Evolutionary conservation across 1,284 basidiomycete genomes (phyloP).

Genomic region (Taiwanofungus camphoratus): DNA sequence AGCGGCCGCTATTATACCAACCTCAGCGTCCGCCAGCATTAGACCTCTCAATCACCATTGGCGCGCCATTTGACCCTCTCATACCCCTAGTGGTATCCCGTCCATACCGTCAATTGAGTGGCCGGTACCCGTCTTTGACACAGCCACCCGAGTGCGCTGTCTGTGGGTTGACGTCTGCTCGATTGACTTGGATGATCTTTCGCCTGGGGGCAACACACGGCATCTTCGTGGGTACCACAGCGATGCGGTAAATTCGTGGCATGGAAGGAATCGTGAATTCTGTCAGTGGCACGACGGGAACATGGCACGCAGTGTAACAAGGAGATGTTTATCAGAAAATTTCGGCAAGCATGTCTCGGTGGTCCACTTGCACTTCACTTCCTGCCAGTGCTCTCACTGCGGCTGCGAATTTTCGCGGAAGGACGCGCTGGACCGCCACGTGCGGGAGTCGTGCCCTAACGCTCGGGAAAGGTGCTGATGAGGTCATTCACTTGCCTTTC

Average conservation of each 20-base stretch:
- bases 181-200: constrained; percentile 3
- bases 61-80: no score
- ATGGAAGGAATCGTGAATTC: background rate
- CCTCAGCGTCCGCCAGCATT: no score
- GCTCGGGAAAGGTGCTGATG: no score
- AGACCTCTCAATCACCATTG: no score
- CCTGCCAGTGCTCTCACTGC: constrained; percentile 4
- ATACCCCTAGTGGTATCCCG: no score
- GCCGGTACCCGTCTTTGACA: no score
- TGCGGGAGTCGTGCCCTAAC: constrained; percentile 5
- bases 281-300: constrained; percentile 4
- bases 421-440: constrained; percentile 8
- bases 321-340: constrained; percentile 2
- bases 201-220: constrained; percentile 7
- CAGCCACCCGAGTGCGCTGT: no score
- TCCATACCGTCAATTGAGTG: no score
- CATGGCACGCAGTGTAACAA: background rate
- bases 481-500: no score
- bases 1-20: no score
- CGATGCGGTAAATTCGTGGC: background rate
- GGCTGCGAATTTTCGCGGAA: constrained; percentile 4
- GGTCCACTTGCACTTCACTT: constrained; percentile 5
- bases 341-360: constrained; percentile 10
- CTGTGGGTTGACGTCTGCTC: constrained; percentile 5
- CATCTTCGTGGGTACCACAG: constrained; percentile 4